Conservation (phyloP, 352 stramenopile species). For the Globisporangium viniferum region DNA sequence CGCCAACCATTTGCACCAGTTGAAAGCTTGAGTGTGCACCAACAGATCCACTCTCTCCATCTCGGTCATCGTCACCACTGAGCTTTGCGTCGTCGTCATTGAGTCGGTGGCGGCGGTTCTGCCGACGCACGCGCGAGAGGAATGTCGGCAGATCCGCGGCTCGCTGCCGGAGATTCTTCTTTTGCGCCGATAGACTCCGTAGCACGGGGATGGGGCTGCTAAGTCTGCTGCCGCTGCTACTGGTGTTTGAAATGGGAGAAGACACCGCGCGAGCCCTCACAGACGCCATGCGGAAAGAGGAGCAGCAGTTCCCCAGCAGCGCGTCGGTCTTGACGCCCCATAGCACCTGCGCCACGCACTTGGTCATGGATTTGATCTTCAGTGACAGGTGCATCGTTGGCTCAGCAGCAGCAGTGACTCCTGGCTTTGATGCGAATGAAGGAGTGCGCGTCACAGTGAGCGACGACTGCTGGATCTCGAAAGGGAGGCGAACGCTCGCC, state of each 20-base stretch:
- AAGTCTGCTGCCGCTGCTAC: neutral
- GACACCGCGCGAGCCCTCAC: neutral
- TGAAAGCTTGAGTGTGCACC: neutral
- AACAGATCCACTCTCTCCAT: neutral
- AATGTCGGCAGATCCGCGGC: constrained; percentile 14
- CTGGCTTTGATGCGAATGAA: constrained; percentile 6
- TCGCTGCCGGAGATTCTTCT: constrained; percentile 4
- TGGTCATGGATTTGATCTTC: constrained; percentile 20
- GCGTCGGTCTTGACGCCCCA: constrained; percentile 30
- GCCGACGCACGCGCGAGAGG: constrained; percentile 24
- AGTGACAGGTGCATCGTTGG: constrained; percentile 22
- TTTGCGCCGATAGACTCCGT: constrained; percentile 1
- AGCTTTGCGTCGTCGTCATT: constrained; percentile 20
- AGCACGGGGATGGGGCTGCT: constrained; percentile 8
- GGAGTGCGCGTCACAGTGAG: constrained; percentile 17
- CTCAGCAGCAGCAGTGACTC: constrained; percentile 2
- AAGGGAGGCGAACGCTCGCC: constrained; percentile 38
- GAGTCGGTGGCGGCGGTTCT: constrained; percentile 24
- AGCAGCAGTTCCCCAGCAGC: constrained; percentile 21
- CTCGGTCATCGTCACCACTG: neutral
- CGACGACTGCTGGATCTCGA: constrained; percentile 38
- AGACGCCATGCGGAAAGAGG: neutral
- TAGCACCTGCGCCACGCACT: constrained; percentile 32
- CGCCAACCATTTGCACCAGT: constrained; percentile 11
- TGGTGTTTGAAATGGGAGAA: neutral